Evolutionary conservation across 371 early-diverging fungal genomes (phyloP).

Genomic region (Apophysomyces trapeziformis): DNA sequence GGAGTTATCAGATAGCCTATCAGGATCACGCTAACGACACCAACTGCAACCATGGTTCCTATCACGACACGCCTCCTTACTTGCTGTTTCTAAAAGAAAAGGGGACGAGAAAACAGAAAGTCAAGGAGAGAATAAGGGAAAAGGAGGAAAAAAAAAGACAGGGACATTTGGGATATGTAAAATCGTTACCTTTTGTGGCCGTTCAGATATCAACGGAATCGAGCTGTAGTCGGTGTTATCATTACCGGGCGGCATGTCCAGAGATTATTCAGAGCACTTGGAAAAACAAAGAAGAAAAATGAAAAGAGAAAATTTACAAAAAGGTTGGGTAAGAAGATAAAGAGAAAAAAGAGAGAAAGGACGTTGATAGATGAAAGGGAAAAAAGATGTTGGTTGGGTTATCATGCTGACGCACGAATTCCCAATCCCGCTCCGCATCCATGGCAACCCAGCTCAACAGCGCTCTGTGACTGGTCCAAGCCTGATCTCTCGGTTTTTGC

Average conservation of each 20-base stretch:
- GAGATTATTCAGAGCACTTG: neutral
- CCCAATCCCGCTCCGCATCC: neutral
- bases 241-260: neutral
- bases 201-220: conserved; percentile 7
- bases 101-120: neutral
- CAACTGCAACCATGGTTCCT: conserved; percentile 11
- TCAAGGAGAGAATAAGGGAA: too few species aligned
- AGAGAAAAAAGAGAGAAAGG: neutral
- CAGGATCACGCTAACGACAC: conserved; percentile 8
- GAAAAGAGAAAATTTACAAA: neutral
- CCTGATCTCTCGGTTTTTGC: too few species aligned
- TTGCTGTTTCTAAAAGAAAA: conserved; percentile 11
- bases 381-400: neutral
- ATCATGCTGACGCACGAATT: neutral
- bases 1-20: neutral
- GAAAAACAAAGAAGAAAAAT: neutral
- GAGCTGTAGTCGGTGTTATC: neutral
- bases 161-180: neutral
- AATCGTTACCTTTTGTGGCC: neutral
- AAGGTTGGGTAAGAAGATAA: neutral
- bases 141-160: too few species aligned
- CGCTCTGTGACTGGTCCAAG: too few species aligned
- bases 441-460: neutral
- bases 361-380: neutral
- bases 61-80: neutral